A percentile compares a stretch with the other conserved stretches of the same genome.
Conservation (phyloP, 495 filamentous ascomycete species). For the Trichoderma erinaceum region DNA sequence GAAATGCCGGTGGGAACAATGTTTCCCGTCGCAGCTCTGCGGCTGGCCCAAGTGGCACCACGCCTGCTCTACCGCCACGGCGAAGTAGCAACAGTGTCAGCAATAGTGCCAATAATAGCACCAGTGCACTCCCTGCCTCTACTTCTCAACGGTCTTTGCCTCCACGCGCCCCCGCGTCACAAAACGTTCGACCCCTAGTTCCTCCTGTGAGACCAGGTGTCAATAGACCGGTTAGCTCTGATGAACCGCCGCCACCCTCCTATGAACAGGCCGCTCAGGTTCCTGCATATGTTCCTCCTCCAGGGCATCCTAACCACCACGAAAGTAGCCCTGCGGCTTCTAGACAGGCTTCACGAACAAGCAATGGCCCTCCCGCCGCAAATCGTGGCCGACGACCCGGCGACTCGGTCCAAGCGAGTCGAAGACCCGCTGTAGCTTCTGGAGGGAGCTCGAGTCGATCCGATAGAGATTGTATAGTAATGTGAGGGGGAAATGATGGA, state of each 20-base stretch:
- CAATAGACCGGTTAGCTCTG: slow-evolving; percentile 37
- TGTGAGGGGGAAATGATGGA: slow-evolving; percentile 21
- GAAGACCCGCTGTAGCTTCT: not conserved
- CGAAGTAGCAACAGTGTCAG: slow-evolving; percentile 21
- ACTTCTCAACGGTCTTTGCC: slow-evolving; percentile 8
- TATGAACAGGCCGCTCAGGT: slow-evolving; percentile 74
- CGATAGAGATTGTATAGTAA: slow-evolving; percentile 32
- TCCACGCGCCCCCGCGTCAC: slow-evolving; percentile 18
- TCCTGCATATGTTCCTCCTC: slow-evolving; percentile 57
- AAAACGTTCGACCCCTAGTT: slow-evolving; percentile 41
- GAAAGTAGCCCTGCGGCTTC: slow-evolving; percentile 29
- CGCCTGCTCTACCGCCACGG: slow-evolving; percentile 28
- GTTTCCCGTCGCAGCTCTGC: slow-evolving; percentile 17
- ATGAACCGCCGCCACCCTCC: slow-evolving; percentile 62
- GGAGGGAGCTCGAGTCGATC: not conserved
- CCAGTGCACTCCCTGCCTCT: slow-evolving; percentile 4
- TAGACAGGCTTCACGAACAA: slow-evolving; percentile 14
- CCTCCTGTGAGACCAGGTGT: slow-evolving; percentile 29
- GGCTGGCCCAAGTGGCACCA: slow-evolving; percentile 17
- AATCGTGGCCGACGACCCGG: not conserved
- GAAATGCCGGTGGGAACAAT: slow-evolving; percentile 18
- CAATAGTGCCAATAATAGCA: not conserved
- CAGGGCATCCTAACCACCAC: slow-evolving; percentile 51
- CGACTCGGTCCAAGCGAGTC: not conserved
- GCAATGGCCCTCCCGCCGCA: slow-evolving; percentile 6